Base-by-base conservation (phyloP, 2,329 filamentous ascomycete species). In the Talaromyces sp. region DNA sequence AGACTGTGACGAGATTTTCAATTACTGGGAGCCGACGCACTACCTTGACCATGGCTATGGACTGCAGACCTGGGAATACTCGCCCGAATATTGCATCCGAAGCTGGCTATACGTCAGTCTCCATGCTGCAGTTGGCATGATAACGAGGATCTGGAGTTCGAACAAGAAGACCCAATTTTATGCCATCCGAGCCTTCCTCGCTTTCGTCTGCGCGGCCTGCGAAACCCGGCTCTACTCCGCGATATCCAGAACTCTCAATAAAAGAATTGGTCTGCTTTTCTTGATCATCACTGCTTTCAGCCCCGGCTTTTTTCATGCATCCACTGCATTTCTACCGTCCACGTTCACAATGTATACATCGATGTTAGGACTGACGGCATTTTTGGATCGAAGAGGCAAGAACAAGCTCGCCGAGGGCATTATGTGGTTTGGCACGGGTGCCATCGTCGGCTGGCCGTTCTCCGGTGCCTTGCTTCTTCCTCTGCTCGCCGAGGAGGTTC, bases 1-100 rank as follows among this genome's bases (percentile, higher is more conserved):
- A 77, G 95, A 99, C 78, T 99, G 95, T 76, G 95, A 99, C 73
- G 95, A 99, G 81, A 94, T 94, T 11, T 99, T 96, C 85, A 99
- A 99, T 77, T 99, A 97, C 82, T 99, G 94, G 93, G 95, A 99
- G 73, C 94, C 95, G 0, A 88, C 93, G 0, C 95, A 99, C 78
- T 99, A 97, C 78, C 85, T 99, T 31, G 90, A 88, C 66, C 93
- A 97, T 81, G 91, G 92, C 72, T 94, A 96, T 74, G 95, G 94
- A 45, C 84, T 97, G 60, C 93, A 99, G 81, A 99, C 95, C 1
- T 99, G 95, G 95, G 95, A 99, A 78, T 99, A 98, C 79, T 96
- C 94, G 0, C 95, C 95, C 5, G 89, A 94, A 65, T 98, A 91
- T 79, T 91, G 93, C 60, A 97, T 99, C 71, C 89, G 95, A 68